Evolutionary conservation across 192 early-diverging fungal genomes (phyloP).

Genomic region (Chytriomyces sp.): DNA sequence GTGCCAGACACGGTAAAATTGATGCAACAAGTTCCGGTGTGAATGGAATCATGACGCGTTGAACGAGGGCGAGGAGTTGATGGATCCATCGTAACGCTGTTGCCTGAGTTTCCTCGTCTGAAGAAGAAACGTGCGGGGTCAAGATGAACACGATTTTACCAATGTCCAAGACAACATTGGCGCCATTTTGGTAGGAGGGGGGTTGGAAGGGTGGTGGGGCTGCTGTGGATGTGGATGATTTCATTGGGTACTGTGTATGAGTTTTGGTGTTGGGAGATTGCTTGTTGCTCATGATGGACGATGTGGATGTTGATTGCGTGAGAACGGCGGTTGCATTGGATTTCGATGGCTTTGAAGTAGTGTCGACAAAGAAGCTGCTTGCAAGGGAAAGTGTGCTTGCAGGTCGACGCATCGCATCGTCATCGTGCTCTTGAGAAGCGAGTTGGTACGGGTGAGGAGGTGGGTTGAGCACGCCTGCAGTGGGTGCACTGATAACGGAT

Average conservation of each 20-base stretch:
- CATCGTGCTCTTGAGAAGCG: neutral
- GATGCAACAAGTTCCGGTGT: constrained; percentile 81
- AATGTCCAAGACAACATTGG: constrained; percentile 83
- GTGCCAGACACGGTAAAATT: constrained; percentile 85
- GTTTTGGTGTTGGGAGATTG: neutral
- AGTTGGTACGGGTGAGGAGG: neutral
- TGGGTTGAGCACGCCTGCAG: neutral
- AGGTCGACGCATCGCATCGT: constrained; percentile 11
- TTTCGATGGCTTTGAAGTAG: neutral
- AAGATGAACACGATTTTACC: constrained; percentile 83
- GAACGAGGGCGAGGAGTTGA: constrained; percentile 83
- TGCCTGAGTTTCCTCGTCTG: constrained; percentile 89
- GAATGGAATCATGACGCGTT: constrained; percentile 76
- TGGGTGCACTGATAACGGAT: neutral
- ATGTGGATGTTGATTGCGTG: neutral
- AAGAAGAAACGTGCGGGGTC: constrained; percentile 71
- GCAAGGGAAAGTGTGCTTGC: constrained; percentile 19
- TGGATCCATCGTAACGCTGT: constrained; percentile 92
- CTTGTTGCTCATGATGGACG: neutral
- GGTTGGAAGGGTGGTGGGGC: constrained; percentile 36
- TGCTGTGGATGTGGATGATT: constrained; percentile 31
- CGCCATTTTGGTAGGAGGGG: constrained; percentile 57
- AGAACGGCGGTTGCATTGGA: neutral
- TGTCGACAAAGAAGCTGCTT: constrained; percentile 13
- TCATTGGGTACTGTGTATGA: constrained; percentile 5